phyloP scores from a whole-genome alignment of 2,329 filamentous ascomycete genomes.

The Grosmannia penicillata region DNA sequence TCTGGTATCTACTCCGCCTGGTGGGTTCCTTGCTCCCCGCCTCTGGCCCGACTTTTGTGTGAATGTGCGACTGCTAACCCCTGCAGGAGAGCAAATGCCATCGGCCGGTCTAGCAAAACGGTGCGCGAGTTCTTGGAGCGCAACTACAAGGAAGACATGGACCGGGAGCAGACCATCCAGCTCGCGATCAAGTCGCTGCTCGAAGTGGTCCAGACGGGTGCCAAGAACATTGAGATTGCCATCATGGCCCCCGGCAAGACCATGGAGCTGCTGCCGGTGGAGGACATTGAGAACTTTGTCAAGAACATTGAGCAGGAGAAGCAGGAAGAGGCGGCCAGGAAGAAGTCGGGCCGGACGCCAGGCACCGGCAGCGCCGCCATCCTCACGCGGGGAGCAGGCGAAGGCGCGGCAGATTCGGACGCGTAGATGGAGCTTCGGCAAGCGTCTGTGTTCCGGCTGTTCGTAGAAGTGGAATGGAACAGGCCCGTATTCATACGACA shows the following conservation, averaged over 20 bases:
- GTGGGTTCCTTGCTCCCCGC: conserved; percentile 38
- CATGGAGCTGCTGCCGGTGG: conserved; percentile 85
- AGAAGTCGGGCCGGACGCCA: conserved; percentile 71
- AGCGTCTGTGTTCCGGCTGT: no score
- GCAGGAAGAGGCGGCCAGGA: conserved; percentile 94
- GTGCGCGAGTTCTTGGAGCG: conserved; percentile 97
- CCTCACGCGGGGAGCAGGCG: conserved; percentile 43
- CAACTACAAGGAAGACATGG: conserved; percentile 98
- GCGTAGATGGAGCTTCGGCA: no score
- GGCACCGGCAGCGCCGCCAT: conserved; percentile 59
- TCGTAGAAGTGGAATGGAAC: no score
- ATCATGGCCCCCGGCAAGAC: conserved; percentile 88
- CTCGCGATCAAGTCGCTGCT: conserved; percentile 95
- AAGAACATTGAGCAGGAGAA: conserved; percentile 99
- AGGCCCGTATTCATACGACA: no score
- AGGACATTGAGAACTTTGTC: conserved; percentile 93
- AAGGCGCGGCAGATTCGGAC: conserved; percentile 8
- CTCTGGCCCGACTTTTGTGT: not conserved
- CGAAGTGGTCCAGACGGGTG: conserved; percentile 95
- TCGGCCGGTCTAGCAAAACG: conserved; percentile 96
- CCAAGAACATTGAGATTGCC: conserved; percentile 99
- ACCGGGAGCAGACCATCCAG: conserved; percentile 88
- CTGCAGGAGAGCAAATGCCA: conserved; percentile 95
- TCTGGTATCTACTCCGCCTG: conserved; percentile 98
- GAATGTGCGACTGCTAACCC: conserved; percentile 3